phyloP scores from a whole-genome alignment of 2,329 filamentous ascomycete genomes.

The Clarireedia homoeocarpa region DNA sequence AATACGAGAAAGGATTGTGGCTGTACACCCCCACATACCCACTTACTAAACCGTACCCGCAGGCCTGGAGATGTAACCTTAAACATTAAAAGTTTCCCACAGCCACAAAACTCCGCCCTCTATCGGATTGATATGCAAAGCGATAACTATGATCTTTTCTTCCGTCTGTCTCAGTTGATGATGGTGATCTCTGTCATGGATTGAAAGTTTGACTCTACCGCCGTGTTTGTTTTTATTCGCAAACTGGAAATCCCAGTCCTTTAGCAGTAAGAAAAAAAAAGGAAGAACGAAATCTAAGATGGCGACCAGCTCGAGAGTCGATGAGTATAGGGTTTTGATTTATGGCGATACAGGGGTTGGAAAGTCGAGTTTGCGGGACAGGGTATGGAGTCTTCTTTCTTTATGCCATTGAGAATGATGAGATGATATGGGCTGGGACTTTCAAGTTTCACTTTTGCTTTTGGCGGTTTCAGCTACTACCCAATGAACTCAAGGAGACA shows the following conservation, averaged over 20 bases:
- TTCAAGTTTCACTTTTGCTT: background rate
- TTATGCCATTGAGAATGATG: background rate
- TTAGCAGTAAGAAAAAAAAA: no score
- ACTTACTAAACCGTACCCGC: background rate
- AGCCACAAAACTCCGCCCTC: background rate
- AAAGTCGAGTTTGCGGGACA: background rate
- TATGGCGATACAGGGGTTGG: background rate
- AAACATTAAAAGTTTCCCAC: background rate
- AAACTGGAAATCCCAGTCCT: no score
- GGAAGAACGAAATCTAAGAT: no score
- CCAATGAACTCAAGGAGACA: no score
- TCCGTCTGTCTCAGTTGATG: background rate
- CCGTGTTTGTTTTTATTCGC: no score
- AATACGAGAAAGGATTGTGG: constrained; percentile 5
- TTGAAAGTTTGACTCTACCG: background rate
- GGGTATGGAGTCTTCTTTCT: background rate
- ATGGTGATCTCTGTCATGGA: background rate
- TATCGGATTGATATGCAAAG: no score
- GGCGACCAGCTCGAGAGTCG: background rate
- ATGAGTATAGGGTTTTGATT: background rate
- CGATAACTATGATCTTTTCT: background rate
- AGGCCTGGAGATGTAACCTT: background rate
- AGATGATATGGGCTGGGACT: background rate
- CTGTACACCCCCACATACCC: background rate
- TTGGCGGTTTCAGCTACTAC: background rate